Evolutionary conservation across 805 yeast species (phyloP).

Genomic region (Yamadazyma ubonensis): DNA sequence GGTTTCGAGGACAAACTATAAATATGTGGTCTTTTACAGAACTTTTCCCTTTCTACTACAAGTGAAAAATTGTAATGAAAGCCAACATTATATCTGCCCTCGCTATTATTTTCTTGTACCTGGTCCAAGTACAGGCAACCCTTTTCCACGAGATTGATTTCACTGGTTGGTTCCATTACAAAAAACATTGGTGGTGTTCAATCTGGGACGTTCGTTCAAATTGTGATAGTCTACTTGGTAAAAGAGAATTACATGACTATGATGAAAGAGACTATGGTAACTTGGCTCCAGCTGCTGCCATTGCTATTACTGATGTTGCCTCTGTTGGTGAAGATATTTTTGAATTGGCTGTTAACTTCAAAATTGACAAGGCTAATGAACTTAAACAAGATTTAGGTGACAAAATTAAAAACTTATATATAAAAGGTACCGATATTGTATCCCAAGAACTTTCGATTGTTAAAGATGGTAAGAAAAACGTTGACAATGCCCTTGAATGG

Average conservation of each 20-base stretch:
- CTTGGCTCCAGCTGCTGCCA: conserved; percentile 22
- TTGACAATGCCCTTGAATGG: conserved; percentile 22
- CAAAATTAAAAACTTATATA: conserved; percentile 18
- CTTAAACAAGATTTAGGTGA: conserved; percentile 15
- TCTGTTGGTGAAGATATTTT: conserved; percentile 18
- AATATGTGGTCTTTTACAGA: background rate
- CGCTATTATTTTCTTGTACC: conserved; percentile 6
- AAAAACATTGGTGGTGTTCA: background rate
- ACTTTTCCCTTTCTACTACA: background rate
- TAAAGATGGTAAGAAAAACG: conserved; percentile 9
- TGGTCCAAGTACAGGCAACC: conserved; percentile 6
- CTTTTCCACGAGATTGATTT: conserved; percentile 9
- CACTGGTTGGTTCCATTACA: background rate
- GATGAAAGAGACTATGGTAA: conserved; percentile 7
- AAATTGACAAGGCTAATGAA: conserved; percentile 21
- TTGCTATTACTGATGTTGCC: conserved; percentile 23
- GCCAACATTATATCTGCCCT: conserved; percentile 4
- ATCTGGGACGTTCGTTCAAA: conserved; percentile 3
- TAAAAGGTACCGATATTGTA: conserved; percentile 21
- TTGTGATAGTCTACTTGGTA: background rate
- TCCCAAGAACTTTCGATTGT: conserved; percentile 13
- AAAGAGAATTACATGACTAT: background rate
- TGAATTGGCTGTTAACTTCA: conserved; percentile 23
- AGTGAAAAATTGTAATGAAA: conserved; percentile 3
- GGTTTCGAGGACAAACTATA: background rate